Conservation (phyloP, 2,329 filamentous ascomycete genomes). For the Ceratocystis colombiana region DNA sequence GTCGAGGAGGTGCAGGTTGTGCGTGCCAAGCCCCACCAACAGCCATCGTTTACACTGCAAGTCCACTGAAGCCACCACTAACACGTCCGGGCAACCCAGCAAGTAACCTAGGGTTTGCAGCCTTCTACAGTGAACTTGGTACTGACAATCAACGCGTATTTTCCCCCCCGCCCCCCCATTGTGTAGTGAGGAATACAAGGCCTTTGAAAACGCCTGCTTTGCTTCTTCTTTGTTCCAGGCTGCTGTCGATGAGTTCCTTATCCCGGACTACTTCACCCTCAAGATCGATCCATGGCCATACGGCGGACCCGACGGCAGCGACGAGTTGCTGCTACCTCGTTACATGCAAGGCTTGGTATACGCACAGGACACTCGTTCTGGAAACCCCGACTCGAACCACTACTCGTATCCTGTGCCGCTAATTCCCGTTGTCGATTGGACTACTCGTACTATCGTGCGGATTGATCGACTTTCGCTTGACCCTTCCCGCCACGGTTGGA, state of each 20-base stretch:
- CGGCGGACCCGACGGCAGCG: slow-evolving; percentile 37
- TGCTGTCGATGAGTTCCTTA: slow-evolving; percentile 39
- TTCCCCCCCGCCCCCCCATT: neutral
- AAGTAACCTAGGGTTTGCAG: neutral
- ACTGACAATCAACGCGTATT: neutral
- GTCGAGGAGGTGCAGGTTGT: slow-evolving; percentile 23
- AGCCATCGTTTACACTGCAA: slow-evolving; percentile 35
- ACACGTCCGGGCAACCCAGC: neutral
- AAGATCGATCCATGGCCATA: slow-evolving; percentile 59
- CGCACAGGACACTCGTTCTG: slow-evolving; percentile 36
- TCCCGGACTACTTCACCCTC: slow-evolving; percentile 37
- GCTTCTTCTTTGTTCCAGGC: slow-evolving; percentile 39
- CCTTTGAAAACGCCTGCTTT: slow-evolving; percentile 36
- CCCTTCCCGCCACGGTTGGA: slow-evolving; percentile 37
- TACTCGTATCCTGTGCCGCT: slow-evolving; percentile 53
- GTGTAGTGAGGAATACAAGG: slow-evolving; percentile 35
- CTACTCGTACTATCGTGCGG: slow-evolving; percentile 45
- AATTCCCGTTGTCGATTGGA: slow-evolving; percentile 49
- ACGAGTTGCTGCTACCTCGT: slow-evolving; percentile 30
- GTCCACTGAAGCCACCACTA: slow-evolving; percentile 22
- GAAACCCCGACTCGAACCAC: slow-evolving; percentile 49
- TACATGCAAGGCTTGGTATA: slow-evolving; percentile 45
- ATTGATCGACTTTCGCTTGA: slow-evolving; percentile 48
- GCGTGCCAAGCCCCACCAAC: slow-evolving; percentile 29
- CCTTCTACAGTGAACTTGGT: neutral